phyloP scores from a whole-genome alignment of 257 asterid genomes.

The Salvia hispanica region DNA sequence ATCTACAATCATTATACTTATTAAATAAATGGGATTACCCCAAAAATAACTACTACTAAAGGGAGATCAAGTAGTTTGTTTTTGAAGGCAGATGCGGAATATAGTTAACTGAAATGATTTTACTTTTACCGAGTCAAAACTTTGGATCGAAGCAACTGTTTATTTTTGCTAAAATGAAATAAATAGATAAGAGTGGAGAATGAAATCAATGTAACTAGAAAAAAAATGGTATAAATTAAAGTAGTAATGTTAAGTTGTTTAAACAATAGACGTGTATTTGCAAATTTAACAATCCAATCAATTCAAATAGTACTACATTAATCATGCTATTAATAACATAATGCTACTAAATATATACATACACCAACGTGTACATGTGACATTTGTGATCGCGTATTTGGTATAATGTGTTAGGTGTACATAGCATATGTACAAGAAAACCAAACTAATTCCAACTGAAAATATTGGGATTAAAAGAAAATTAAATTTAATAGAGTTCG shows the following conservation, averaged over 20 bases:
- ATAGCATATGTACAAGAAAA: too few relatives aligned
- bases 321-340: neutral
- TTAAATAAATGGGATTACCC: neutral
- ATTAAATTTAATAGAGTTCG: too few relatives aligned
- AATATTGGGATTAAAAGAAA: too few relatives aligned
- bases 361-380: too few relatives aligned
- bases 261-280: neutral
- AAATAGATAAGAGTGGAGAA: neutral
- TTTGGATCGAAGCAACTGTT: conserved; percentile 31
- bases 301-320: neutral
- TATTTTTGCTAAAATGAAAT: too few relatives aligned
- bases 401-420: too few relatives aligned
- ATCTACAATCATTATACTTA: neutral
- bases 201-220: neutral
- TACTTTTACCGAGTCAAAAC: conserved; percentile 29
- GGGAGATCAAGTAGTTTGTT: neutral
- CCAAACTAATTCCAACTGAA: too few relatives aligned
- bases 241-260: neutral
- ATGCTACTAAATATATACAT: neutral
- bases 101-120: conserved; percentile 15
- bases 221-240: neutral
- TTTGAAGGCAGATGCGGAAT: conserved; percentile 14
- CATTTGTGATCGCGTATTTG: too few relatives aligned
- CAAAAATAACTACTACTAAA: neutral
- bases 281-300: neutral